Base-by-base conservation (phyloP, 2,329 filamentous ascomycete species). In the Phoma sp. region DNA sequence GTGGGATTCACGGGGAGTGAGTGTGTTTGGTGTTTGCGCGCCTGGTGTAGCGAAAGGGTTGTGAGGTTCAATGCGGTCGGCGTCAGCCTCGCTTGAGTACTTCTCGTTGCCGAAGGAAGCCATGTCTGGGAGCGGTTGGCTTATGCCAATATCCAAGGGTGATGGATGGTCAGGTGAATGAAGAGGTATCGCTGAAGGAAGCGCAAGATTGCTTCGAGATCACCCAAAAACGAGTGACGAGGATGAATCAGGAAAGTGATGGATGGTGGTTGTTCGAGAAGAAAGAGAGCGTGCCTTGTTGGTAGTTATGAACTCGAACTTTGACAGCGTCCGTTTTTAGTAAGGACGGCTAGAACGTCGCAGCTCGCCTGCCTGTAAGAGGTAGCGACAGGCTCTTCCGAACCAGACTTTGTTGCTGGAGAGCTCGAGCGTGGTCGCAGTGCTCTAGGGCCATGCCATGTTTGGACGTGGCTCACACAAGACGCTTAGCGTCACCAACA, bases 21-120 rank as follows among this genome's bases (percentile, higher is more conserved):
- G 51, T 33, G 48, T 52, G 37, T 54, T 51, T 19, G 61, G 58
- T 44, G 58, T 63, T 29, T 52, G 51, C 13, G 32, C 52, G 29
- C 54, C 55, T 15, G 60, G 60, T 21, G 60, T 62, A 44, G 58
- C 51, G 43, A 63, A 63, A 38, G 61, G 61, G 29, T 63, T 61
- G 38, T 61, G 48, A 39, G 50, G 37, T 37, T 60, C 54, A 17
- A 48, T 55, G 21, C 48, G 57, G 31, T 48, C 44, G 13, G 19
- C n/a, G 22, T 60, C 60, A 33, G 43, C 36, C 27, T 51, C 46
- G 29, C 41, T 51, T 35, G 54, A 57, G n/a, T 36, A 41, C 48
- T 57, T 53, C 50, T 57, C 55, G 36, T 57, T 53, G 36, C 25
- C 33, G 40, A 48, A 53, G 31, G 44, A 50, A 31, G 55, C 50